Conservation (phyloP, 805 yeast species). For the Kregervanrija delftensis region DNA sequence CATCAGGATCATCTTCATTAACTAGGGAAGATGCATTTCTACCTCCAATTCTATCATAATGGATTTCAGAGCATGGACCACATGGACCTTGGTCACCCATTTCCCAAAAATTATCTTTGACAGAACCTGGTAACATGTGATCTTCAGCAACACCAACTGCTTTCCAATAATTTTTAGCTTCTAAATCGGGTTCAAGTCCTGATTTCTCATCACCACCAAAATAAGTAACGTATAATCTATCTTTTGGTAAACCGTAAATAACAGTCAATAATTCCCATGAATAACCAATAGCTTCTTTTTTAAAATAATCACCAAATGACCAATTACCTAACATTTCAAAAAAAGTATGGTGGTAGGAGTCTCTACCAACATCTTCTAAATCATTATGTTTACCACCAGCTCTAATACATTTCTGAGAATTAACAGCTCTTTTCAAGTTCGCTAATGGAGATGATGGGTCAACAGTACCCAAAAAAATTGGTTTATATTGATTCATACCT, state of each 20-base stretch:
- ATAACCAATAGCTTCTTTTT: conserved; percentile 81
- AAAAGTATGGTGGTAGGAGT: conserved; percentile 96
- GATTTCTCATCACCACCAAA: conserved; percentile 85
- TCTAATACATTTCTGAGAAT: conserved; percentile 97
- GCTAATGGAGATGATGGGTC: conserved; percentile 90
- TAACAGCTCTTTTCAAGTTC: conserved; percentile 77
- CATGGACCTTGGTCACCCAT: conserved; percentile 99
- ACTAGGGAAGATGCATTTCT: conserved; percentile 90
- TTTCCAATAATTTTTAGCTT: conserved; percentile 84
- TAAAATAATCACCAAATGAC: conserved; percentile 99
- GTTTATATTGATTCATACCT: conserved; percentile 99
- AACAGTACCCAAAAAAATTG: conserved; percentile 94
- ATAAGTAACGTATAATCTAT: conserved; percentile 88
- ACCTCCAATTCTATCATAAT: conserved; percentile 97
- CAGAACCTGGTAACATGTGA: conserved; percentile 88
- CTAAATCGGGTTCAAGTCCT: conserved; percentile 88
- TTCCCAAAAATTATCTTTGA: conserved; percentile 97
- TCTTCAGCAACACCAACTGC: conserved; percentile 84
- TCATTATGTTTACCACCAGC: conserved; percentile 99
- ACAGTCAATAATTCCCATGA: conserved; percentile 89
- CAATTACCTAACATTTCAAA: conserved; percentile 99
- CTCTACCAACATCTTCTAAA: conserved; percentile 97
- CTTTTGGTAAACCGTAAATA: conserved; percentile 72
- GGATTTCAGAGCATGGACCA: conserved; percentile 98
- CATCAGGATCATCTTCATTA: conserved; percentile 96